These are phyloP conservation scores for Dipteronia sinensis DNA, from an alignment of 345 rosid species.

Conservation along the genomic window DNA sequence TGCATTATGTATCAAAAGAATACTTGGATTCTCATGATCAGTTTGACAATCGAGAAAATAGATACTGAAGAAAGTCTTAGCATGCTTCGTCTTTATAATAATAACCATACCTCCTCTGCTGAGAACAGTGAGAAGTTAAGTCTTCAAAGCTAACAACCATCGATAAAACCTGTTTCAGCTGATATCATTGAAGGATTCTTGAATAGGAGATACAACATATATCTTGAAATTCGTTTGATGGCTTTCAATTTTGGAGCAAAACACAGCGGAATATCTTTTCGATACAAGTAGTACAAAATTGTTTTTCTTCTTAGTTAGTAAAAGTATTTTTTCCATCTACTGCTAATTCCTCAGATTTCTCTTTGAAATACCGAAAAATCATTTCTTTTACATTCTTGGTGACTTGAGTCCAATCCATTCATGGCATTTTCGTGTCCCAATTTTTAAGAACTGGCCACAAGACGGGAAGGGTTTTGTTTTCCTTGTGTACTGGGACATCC, in stretches of 20 bases:
- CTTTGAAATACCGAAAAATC: not conserved
- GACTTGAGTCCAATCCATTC: not conserved
- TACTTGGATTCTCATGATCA: too few relatives aligned
- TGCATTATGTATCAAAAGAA: too few relatives aligned
- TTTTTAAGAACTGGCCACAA: not conserved
- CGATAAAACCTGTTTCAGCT: not conserved
- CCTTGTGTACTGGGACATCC: not conserved
- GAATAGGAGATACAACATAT: constrained; percentile 15
- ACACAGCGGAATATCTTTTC: not conserved
- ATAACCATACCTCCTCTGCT: too few relatives aligned
- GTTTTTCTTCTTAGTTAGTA: too few relatives aligned
- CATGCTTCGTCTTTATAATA: too few relatives aligned
- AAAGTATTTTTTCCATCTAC: not conserved
- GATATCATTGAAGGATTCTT: not conserved
- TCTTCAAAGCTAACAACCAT: too few relatives aligned
- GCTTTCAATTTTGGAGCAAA: not conserved
- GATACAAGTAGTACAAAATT: not conserved
- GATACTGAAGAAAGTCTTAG: too few relatives aligned
- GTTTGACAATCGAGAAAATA: too few relatives aligned
- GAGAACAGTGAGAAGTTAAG: too few relatives aligned
- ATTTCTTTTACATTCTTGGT: not conserved
- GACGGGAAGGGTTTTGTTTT: not conserved
- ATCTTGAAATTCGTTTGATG: not conserved
- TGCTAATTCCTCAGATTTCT: not conserved
- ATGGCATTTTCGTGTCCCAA: not conserved